These are phyloP conservation scores for Paramecium sexaurelia DNA, from an alignment of 73 alveolate genomes.

Conservation along the genomic window DNA sequence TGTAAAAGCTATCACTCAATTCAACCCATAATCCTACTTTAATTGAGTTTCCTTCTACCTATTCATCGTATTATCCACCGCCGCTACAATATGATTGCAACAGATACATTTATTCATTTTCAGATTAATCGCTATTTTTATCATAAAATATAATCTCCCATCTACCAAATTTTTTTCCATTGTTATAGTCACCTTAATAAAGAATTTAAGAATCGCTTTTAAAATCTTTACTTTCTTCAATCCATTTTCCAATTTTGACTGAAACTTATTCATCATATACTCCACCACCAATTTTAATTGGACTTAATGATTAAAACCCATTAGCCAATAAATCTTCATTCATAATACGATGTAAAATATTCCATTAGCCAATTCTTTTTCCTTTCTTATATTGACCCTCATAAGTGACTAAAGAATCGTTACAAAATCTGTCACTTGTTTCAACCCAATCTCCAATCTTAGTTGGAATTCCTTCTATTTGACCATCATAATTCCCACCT, in stretches of 20 bases:
- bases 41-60: too few species aligned
- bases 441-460: not conserved
- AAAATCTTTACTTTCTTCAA: not conserved
- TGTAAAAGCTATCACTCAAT: too few species aligned
- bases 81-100: too few species aligned
- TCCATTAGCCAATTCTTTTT: not conserved
- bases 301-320: too few species aligned
- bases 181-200: not conserved
- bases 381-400: not conserved
- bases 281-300: not conserved
- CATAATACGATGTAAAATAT: not conserved
- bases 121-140: too few species aligned
- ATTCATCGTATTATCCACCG: too few species aligned
- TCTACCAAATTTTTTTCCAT: not conserved
- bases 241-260: not conserved
- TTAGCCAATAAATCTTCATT: not conserved
- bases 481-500: not conserved
- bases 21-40: too few species aligned
- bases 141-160: not conserved
- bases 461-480: not conserved
- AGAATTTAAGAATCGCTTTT: not conserved
- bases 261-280: not conserved
- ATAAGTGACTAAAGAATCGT: not conserved
- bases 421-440: not conserved
- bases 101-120: too few species aligned